phyloP scores from a whole-genome alignment of 768 basidiomycete species.

The Kwoniella sp. region DNA sequence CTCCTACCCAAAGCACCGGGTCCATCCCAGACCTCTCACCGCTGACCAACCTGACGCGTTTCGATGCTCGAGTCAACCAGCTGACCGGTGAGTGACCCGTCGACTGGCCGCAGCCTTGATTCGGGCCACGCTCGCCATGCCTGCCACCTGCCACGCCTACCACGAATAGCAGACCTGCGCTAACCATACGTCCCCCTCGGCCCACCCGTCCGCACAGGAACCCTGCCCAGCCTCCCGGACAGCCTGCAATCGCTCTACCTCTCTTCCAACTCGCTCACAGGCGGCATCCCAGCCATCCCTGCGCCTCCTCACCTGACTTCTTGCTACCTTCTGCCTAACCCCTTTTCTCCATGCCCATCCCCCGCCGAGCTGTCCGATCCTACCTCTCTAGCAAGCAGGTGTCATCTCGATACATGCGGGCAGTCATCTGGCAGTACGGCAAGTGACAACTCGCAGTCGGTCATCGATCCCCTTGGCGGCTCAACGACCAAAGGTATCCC shows the following conservation, averaged over 20 bases:
- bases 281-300: constrained; percentile 9
- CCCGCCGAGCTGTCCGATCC: constrained; percentile 4
- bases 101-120: too few relatives aligned
- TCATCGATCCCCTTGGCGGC: neutral
- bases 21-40: constrained; percentile 9
- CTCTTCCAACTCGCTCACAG: constrained; percentile 16
- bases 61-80: constrained; percentile 18
- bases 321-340: constrained; percentile 19
- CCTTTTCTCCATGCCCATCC: constrained; percentile 13
- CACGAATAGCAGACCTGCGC: too few relatives aligned
- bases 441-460: neutral
- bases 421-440: neutral
- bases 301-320: constrained; percentile 2
- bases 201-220: too few relatives aligned
- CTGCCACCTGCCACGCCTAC: too few relatives aligned
- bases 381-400: constrained; percentile 7
- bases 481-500: constrained; percentile 8
- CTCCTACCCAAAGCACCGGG: constrained; percentile 13
- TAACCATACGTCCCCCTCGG: too few relatives aligned
- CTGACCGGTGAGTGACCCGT: constrained; percentile 18
- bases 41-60: constrained; percentile 8
- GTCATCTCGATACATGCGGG: constrained; percentile 13
- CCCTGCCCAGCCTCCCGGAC: neutral
- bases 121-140: too few relatives aligned
- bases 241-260: constrained; percentile 8